phyloP scores from a whole-genome alignment of 495 filamentous ascomycete genomes.

The Aspergillus nidulans region DNA sequence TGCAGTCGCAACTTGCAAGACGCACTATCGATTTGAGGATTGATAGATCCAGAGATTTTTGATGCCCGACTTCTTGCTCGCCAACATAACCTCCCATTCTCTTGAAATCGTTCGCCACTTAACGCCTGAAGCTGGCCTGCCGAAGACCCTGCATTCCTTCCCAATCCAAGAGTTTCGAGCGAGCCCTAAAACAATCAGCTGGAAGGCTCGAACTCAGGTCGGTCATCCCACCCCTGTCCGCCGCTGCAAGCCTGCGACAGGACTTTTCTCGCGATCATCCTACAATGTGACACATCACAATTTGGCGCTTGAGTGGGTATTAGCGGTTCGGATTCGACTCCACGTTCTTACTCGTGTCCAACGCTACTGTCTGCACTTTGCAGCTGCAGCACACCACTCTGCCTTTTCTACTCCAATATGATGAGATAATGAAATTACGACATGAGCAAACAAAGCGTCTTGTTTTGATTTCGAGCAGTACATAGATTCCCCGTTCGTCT shows the following conservation, averaged over 20 bases:
- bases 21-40: conserved; percentile 21
- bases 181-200: background rate
- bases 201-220: background rate
- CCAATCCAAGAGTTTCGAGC: background rate
- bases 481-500: background rate
- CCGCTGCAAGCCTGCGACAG: background rate
- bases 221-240: background rate
- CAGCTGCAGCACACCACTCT: background rate
- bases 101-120: conserved; percentile 6
- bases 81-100: background rate
- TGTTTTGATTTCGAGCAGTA: background rate
- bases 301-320: background rate
- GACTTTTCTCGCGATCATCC: background rate
- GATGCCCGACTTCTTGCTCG: conserved; percentile 12
- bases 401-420: background rate
- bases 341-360: background rate
- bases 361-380: background rate
- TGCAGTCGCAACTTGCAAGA: background rate
- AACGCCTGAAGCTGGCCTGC: background rate
- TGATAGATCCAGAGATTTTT: conserved; percentile 1
- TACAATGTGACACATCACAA: background rate
- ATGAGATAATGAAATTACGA: background rate
- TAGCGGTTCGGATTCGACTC: background rate
- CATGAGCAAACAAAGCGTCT: background rate
- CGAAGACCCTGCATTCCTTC: background rate